Base-by-base conservation (phyloP, 1,284 basidiomycete genomes). In the Thelephora terrestris region DNA sequence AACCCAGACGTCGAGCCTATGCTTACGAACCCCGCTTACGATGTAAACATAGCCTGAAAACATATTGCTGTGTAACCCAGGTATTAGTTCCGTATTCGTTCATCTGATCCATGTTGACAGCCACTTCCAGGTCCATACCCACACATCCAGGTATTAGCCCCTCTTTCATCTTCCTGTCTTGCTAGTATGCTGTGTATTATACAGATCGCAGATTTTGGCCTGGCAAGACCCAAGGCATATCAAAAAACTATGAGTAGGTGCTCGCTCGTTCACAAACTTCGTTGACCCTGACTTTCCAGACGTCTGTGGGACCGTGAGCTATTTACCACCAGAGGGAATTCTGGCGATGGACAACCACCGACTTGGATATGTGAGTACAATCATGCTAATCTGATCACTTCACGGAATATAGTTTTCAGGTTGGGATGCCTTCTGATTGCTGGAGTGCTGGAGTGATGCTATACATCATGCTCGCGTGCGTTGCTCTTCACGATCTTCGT, bases 241-340 rank as follows among this genome's bases (percentile, higher is more conserved):
- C 81, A 88, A 67, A 78, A 81, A 57, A 87, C 85, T 0, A 72
- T 87, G 57, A 86, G 39, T 42, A 20, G 39, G 39, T 14, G 25
- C 10, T 42, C 16, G n/a, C 4, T 5, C 21, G 14, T 21, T 42
- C 16, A 4, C 39, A 16, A 4, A 10, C 20, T 42, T 42, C 21
- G 16, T 25, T 42, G n/a, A 42, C 2, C 39, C n/a, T 21, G 10
- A 21, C n/a, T n/a, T 42, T 25, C 4, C 18, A 42, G 39, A 84
- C 55, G 85, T 88, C 35, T 86, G 81, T 55, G 87, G 89, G 7
- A 91, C 88, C 0, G 76, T 90, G 24, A 81, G 82, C 2, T 91
- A 91, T 62, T 70, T 91, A n/a, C 85, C 88, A 14, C 88, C 88
- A 0, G 88, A 91, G 64, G 85, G 83, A 7, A 75, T 91, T 24